phyloP scores from a whole-genome alignment of 2,329 filamentous ascomycete species.

The Fusarium staphyleae region DNA sequence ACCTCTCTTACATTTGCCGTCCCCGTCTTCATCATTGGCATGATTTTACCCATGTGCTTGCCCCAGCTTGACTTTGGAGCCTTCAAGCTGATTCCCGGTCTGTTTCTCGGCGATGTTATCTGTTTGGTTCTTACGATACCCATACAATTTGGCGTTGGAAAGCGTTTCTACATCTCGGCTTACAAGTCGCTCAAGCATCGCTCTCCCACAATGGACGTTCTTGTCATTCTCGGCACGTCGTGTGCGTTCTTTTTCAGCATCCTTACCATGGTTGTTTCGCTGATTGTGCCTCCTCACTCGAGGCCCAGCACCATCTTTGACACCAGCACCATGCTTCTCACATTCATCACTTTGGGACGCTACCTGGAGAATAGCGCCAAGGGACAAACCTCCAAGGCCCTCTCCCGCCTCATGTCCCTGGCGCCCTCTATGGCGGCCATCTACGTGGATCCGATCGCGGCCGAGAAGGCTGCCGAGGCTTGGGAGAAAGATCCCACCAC shows the following conservation, averaged over 20 bases:
- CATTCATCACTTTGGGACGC: constrained; percentile 89
- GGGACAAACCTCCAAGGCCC: constrained; percentile 92
- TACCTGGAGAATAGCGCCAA: constrained; percentile 95
- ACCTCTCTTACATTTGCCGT: constrained; percentile 82
- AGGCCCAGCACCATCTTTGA: constrained; percentile 92
- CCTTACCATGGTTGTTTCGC: constrained; percentile 82
- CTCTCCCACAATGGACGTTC: constrained; percentile 96
- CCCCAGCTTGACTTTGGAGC: constrained; percentile 79
- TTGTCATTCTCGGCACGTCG: constrained; percentile 92
- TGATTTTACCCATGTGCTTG: constrained; percentile 89
- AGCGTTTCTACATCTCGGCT: constrained; percentile 91
- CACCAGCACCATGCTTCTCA: constrained; percentile 97
- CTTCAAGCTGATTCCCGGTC: constrained; percentile 70
- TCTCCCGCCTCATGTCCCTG: constrained; percentile 93
- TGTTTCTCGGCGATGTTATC: constrained; percentile 87
- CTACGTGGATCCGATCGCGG: constrained; percentile 92
- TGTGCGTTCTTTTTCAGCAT: constrained; percentile 96
- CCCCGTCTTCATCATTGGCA: constrained; percentile 90
- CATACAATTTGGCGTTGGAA: constrained; percentile 95
- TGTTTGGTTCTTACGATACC: constrained; percentile 87
- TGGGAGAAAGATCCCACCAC: constrained; percentile 59
- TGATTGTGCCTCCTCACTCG: constrained; percentile 76
- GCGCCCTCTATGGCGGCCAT: constrained; percentile 97
- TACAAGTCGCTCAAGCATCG: constrained; percentile 91
- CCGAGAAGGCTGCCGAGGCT: constrained; percentile 84